These are phyloP conservation scores for Macadamia tetraphylla DNA, from an alignment of 164 flowering plant genomes.

Conservation along the genomic window DNA sequence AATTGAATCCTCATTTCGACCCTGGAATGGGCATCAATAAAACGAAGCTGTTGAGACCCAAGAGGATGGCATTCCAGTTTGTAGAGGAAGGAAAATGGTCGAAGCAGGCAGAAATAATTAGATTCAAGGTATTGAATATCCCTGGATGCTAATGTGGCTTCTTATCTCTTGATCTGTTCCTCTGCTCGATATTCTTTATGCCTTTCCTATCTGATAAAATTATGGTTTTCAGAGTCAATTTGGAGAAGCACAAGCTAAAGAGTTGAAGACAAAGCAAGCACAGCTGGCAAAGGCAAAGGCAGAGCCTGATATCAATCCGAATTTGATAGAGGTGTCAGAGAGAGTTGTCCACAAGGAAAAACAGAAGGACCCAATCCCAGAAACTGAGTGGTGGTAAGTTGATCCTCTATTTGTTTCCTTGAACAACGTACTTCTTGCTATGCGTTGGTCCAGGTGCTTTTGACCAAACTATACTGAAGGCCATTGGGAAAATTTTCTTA, in stretches of 20 bases:
- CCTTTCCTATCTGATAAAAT: neutral
- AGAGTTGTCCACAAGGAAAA: constrained; percentile 74
- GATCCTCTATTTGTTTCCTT: neutral
- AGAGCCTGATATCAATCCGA: constrained; percentile 90
- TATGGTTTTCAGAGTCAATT: constrained; percentile 64
- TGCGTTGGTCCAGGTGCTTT: neutral
- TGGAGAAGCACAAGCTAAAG: constrained; percentile 97
- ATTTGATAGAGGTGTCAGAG: constrained; percentile 90
- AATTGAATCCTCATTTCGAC: constrained; percentile 85
- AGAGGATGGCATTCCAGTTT: constrained; percentile 84
- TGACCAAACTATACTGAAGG: neutral
- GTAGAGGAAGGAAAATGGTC: constrained; percentile 99
- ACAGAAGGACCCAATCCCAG: constrained; percentile 83
- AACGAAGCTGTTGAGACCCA: constrained; percentile 79
- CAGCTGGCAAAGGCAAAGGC: constrained; percentile 88
- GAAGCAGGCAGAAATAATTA: constrained; percentile 78
- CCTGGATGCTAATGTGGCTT: neutral
- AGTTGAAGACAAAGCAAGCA: constrained; percentile 83
- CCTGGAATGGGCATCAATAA: constrained; percentile 80
- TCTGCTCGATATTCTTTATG: neutral
- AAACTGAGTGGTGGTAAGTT: constrained; percentile 93
- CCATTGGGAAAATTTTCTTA: no score
- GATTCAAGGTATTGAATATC: constrained; percentile 55
- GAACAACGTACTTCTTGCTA: neutral
- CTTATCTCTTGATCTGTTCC: neutral